Conservation (phyloP, 2,329 filamentous ascomycete species). For the Claviceps lovelessii region DNA sequence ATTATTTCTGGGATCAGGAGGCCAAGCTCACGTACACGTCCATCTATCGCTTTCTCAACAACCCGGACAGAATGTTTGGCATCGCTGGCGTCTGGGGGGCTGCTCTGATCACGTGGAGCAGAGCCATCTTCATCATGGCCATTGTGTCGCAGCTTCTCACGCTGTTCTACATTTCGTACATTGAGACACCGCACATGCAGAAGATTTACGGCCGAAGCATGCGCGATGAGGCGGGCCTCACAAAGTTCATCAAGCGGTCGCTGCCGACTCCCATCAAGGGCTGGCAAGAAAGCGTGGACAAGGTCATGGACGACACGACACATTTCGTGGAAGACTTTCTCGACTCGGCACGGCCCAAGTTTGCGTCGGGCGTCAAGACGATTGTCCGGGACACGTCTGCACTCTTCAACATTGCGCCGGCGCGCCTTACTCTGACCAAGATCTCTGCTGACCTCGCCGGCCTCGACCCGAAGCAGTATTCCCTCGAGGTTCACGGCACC, state of each 20-base stretch:
- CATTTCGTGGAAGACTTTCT: constrained; percentile 87
- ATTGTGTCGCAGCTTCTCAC: constrained; percentile 74
- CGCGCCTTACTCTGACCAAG: constrained; percentile 68
- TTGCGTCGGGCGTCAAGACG: constrained; percentile 72
- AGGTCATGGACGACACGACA: constrained; percentile 69
- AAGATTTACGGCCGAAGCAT: constrained; percentile 83
- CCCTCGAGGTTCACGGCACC: constrained; percentile 57
- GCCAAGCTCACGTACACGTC: constrained; percentile 88
- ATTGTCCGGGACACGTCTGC: constrained; percentile 79
- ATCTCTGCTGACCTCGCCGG: constrained; percentile 69
- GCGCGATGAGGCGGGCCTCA: constrained; percentile 75
- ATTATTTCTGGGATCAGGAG: constrained; percentile 90
- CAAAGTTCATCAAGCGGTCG: constrained; percentile 77
- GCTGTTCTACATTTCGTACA: constrained; percentile 75
- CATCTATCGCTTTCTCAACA: constrained; percentile 97
- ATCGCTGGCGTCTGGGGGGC: constrained; percentile 92
- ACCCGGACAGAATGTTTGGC: constrained; percentile 86
- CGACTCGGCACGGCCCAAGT: constrained; percentile 69
- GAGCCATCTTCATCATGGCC: constrained; percentile 73
- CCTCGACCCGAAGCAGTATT: constrained; percentile 67
- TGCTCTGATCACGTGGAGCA: constrained; percentile 83
- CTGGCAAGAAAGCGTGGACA: constrained; percentile 77
- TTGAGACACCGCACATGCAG: constrained; percentile 95
- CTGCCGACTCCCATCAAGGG: constrained; percentile 71
- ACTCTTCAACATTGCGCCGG: constrained; percentile 79